Base-by-base conservation (phyloP, 768 basidiomycete species). In the Trametes elegans region DNA sequence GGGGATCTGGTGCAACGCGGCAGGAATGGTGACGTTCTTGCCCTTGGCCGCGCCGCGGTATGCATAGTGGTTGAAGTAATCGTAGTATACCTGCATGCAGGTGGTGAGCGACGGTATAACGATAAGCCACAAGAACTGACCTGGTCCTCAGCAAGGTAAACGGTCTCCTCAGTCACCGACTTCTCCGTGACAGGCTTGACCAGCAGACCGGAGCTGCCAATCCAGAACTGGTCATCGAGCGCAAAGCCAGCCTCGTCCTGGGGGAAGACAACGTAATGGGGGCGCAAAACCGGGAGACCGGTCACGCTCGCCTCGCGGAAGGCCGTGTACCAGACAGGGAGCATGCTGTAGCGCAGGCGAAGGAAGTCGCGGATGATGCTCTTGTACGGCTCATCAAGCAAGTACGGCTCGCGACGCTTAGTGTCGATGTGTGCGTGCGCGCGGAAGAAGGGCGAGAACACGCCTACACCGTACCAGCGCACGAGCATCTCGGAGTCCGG, bases 381-480 rank as follows among this genome's bases (percentile, higher is more conserved):
- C 75, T 90, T 91, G 76, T 90, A 88, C 3, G 95, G 94, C 62
- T 97, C 87, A 10, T 93, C 91, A 44, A 89, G 80, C 0, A 98
- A 78, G 78, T 87, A 99, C 1, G 96, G 96, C 71, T 99, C 97
- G 35, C 97, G 87, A 38, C 97, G 86, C 74, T 98, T 98, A 26
- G 95, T 95, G 68, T 99, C 96, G 64, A 98, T 87, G 70, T 98
- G 96, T 10, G 95, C 96, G 70, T 99, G 97, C 1, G 96, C 97
- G 55, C 97, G 84, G 87, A 98, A 95, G 84, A 99, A 99, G 6
- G 97, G 96, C 48, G 87, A 86, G 72, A 98, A 96, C 1, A 85
- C 83, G 23, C 97, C 97, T 45, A 96, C 90, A 73, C 90, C 93
- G 63, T 99, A 98, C 95, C 96, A 99, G 43, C 97, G 80, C 8